Percentiles rank a stretch among this genome's conserved stretches.
Conservation (phyloP, 805 yeast genomes). For the Brettanomyces bruxellensis region DNA sequence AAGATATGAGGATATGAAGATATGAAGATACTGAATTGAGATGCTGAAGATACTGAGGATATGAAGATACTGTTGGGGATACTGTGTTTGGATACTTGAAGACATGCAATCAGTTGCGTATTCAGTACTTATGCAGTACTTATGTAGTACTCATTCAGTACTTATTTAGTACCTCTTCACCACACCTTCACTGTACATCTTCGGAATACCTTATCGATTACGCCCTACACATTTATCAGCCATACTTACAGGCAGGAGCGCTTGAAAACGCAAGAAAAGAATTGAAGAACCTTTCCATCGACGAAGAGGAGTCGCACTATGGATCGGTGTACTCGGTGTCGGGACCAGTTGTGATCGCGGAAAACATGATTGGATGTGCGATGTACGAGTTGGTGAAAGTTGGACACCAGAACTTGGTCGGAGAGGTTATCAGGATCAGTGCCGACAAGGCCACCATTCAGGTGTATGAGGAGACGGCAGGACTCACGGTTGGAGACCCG, state of each 20-base stretch:
- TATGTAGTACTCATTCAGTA: too few species aligned
- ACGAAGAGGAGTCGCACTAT: slow-evolving; percentile 73
- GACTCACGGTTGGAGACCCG: slow-evolving; percentile 98
- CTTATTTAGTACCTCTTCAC: too few species aligned
- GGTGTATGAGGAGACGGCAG: slow-evolving; percentile 98
- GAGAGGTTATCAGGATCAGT: slow-evolving; percentile 96
- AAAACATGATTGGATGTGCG: slow-evolving; percentile 98
- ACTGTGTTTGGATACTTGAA: too few species aligned
- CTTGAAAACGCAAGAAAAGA: slow-evolving; percentile 94
- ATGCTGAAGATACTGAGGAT: too few species aligned
- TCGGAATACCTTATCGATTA: too few species aligned
- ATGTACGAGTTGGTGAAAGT: slow-evolving; percentile 98
- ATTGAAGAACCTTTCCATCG: slow-evolving; percentile 75
- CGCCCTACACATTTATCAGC: too few species aligned
- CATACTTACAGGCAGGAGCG: slow-evolving; percentile 68
- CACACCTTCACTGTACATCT: too few species aligned
- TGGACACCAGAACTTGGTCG: slow-evolving; percentile 94
- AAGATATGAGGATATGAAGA: too few species aligned
- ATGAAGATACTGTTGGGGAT: too few species aligned
- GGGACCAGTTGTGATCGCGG: slow-evolving; percentile 97
- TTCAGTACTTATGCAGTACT: too few species aligned
- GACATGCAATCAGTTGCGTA: too few species aligned
- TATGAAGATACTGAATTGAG: too few species aligned
- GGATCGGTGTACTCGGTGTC: slow-evolving; percentile 92
- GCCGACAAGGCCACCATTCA: slow-evolving; percentile 97